phyloP scores from a whole-genome alignment of 352 stramenopile species.

The Phytophthora niederhauseri region DNA sequence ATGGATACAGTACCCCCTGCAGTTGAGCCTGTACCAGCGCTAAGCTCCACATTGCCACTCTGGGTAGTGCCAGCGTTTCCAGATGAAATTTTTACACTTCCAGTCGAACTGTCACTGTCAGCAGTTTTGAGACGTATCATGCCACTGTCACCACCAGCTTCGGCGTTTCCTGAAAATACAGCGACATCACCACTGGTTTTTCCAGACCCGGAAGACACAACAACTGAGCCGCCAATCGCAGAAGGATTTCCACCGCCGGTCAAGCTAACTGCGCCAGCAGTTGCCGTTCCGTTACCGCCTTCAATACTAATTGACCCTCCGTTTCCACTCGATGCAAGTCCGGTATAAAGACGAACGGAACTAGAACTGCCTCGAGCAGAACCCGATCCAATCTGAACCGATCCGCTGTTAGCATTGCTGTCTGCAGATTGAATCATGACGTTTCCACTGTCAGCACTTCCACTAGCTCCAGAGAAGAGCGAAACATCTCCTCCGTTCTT shows the following conservation, averaged over 20 bases:
- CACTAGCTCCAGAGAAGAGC: slow-evolving; percentile 32
- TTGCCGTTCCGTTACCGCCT: slow-evolving; percentile 27
- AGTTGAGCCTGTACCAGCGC: slow-evolving; percentile 25
- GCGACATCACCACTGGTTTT: slow-evolving; percentile 25
- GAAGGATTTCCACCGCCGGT: slow-evolving; percentile 26
- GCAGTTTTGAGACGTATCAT: slow-evolving; percentile 28
- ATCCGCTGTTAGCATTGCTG: slow-evolving; percentile 32
- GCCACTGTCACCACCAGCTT: slow-evolving; percentile 31
- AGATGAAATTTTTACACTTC: slow-evolving; percentile 35
- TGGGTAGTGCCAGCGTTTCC: slow-evolving; percentile 26
- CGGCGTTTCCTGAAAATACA: slow-evolving; percentile 32
- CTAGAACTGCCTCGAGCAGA: slow-evolving; percentile 29
- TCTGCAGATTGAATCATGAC: slow-evolving; percentile 35
- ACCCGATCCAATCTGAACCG: slow-evolving; percentile 38
- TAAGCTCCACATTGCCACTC: slow-evolving; percentile 34
- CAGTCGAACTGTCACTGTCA: slow-evolving; percentile 25
- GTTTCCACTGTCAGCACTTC: slow-evolving; percentile 26
- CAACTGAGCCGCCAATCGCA: slow-evolving; percentile 25
- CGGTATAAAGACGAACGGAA: slow-evolving; percentile 34
- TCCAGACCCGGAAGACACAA: slow-evolving; percentile 28
- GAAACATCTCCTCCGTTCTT: slow-evolving; percentile 34
- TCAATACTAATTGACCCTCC: slow-evolving; percentile 40
- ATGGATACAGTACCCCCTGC: slow-evolving; percentile 33
- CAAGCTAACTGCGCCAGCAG: slow-evolving; percentile 26
- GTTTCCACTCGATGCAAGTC: slow-evolving; percentile 28